Evolutionary conservation across 228 moss, liverwort and hornwort species (phyloP), one percentile per base, ranked within the genome.

Genomic region (Sphagnum magellanicum): DNA sequence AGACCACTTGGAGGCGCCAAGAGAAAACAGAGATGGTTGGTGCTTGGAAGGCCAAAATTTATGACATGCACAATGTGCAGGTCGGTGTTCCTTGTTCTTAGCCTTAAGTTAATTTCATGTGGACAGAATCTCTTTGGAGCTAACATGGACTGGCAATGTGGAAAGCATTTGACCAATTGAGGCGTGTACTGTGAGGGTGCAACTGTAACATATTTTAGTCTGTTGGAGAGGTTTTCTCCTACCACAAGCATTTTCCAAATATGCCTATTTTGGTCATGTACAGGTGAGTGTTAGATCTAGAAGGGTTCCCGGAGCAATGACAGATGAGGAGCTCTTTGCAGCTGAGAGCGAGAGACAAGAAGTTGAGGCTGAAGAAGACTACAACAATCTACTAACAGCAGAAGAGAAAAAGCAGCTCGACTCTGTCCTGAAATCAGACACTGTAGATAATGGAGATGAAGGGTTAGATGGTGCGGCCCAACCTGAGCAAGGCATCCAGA

Each of bases 1-100:
- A 94, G 72, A 84, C 89, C 53, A 89, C 94, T 0, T 98, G 98
- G 98, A 98, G 98, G 81, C 90, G 98, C 50, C 98, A 98, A 72
- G 98, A 98, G 77, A 89, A 94, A 68, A 90, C 98, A 52, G 98
- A 98, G 77, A 92, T 94, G 93, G 97, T 97, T 14, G 97, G 97
- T 13, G 71, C 87, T 16, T 97, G 93, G 93, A 97, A 97, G 78
- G 91, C 91, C 13, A 97, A 88, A 79, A 90, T 97, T 10, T 97
- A 84, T 68, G 97, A 97, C 64, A 97, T 97, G 97, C 97, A 97
- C 69, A 86, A 97, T 63, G 85, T 88, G 65, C 88, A 85, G 84
- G 88, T 88, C 0, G 64, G 83, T 49, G 61, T 48, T 17, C 15
- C 32, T 32, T 32, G 32, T 32, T 32, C 32, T 32, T 32, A 32